A percentile compares a stretch with the other conserved stretches of the same genome.
These are phyloP conservation scores for Lachancea meyersii DNA, from an alignment of 805 yeast species.

Conservation along the genomic window DNA sequence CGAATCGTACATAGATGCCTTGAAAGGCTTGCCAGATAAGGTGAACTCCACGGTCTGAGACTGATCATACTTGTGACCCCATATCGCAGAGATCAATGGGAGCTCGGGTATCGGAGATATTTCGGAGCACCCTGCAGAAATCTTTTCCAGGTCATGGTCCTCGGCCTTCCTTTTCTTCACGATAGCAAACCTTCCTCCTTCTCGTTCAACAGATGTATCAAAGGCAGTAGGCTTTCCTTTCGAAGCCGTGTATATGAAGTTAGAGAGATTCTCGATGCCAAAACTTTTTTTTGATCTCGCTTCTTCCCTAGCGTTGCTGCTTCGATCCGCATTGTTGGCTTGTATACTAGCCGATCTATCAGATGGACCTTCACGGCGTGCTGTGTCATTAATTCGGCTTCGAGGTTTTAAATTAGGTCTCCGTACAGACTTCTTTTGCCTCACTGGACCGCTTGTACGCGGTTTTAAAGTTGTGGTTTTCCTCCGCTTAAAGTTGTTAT, in stretches of 20 bases:
- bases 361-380: not conserved
- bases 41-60: slow-evolving; percentile 18
- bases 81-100: slow-evolving; percentile 8
- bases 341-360: not conserved
- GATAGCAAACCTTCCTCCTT: slow-evolving; percentile 1
- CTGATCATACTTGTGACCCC: slow-evolving; percentile 11
- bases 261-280: not conserved
- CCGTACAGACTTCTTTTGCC: not conserved
- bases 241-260: not conserved
- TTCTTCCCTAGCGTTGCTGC: not conserved
- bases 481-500: not conserved
- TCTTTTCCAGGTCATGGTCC: not conserved
- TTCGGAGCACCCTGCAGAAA: slow-evolving; percentile 7
- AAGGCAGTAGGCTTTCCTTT: slow-evolving; percentile 7
- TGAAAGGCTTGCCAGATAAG: slow-evolving; percentile 13
- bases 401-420: not conserved
- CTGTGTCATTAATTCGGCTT: not conserved
- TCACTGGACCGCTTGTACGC: not conserved
- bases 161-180: not conserved
- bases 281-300: not conserved
- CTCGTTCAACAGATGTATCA: slow-evolving; percentile 5
- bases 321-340: not conserved
- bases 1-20: slow-evolving; percentile 17
- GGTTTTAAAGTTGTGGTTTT: too few species aligned
- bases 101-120: not conserved